Conservation (phyloP, 495 filamentous ascomycete species). For the Xylaria sp. region DNA sequence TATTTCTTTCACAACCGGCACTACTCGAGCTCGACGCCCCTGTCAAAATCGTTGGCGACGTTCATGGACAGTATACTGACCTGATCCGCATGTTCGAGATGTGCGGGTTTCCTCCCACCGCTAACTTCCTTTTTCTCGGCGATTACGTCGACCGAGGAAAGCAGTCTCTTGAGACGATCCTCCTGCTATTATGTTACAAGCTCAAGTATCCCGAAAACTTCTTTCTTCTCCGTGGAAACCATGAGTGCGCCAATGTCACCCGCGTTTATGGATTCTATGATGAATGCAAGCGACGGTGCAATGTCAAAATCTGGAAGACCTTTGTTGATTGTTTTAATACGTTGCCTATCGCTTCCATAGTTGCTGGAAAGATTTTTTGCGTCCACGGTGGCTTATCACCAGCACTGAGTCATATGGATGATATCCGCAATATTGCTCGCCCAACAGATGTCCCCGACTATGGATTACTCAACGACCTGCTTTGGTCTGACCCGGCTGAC, state of each 20-base stretch:
- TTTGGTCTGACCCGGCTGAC: conserved; percentile 98
- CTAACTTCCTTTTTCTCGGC: conserved; percentile 95
- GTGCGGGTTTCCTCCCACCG: conserved; percentile 94
- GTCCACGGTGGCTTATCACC: conserved; percentile 97
- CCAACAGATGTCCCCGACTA: conserved; percentile 99
- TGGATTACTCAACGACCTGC: conserved; percentile 91
- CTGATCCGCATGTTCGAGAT: conserved; percentile 98
- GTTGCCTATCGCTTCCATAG: conserved; percentile 93
- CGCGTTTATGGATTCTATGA: conserved; percentile 99
- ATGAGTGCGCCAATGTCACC: conserved; percentile 98
- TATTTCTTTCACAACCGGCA: conserved; percentile 90
- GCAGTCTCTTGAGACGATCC: conserved; percentile 95
- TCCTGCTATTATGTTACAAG: conserved; percentile 96
- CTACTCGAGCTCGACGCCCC: conserved; percentile 92
- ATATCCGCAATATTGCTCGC: conserved; percentile 93
- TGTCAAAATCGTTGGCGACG: conserved; percentile 98
- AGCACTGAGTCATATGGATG: conserved; percentile 93
- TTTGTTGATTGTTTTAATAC: conserved; percentile 99
- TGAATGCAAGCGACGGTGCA: conserved; percentile 96
- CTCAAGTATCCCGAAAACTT: conserved; percentile 99
- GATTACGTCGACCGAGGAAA: conserved; percentile 99
- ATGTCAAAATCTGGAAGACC: conserved; percentile 99
- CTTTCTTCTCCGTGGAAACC: conserved; percentile 95
- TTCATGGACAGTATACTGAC: conserved; percentile 98
- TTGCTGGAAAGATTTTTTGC: conserved; percentile 98